Evolutionary conservation across 352 stramenopile species (phyloP), one percentile per base, ranked within the genome.

Genomic region (Bremia lactucae): DNA sequence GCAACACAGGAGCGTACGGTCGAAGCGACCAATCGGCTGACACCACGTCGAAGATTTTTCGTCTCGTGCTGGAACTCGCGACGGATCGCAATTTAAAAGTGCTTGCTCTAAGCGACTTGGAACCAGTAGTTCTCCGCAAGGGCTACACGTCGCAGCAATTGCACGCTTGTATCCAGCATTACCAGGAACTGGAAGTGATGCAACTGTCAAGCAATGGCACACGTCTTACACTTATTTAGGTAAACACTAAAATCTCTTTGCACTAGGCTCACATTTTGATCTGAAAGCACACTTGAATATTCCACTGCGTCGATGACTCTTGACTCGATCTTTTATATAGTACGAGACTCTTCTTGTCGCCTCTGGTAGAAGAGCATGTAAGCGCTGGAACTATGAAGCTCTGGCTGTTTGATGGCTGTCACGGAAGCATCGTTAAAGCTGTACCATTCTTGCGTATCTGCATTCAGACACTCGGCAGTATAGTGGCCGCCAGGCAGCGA

Each of bases 141-240:
- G 95, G 95, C 21, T 98, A 97, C 65, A 98, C 91, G 6, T 65
- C 77, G 28, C 87, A 97, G 60, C 95, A 98, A 67, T 69, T 98
- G 15, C 65, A 94, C 47, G 68, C 81, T 7, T 97, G 89, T 48
- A 77, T 98, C 58, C 75, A 97, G 51, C 92, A 96, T 49, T 98
- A 98, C 65, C 68, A 96, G 46, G 41, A 51, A 8, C 55, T 94
- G n/a, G 77, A 94, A 20, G 72, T 94, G 5, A 72, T 88, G 64
- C 76, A 87, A 46, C 59, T 87, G 55, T 86, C 73, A 25, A 65
- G 50, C 31, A 86, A 81, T 35, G 74, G 80, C 46, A 91, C 74
- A 8, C 77, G 63, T 15, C 61, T 94, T 33, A 80, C 78, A 37
- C 85, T 92, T 60, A 79, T 91, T 20, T 58, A 52, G 23, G n/a